Percentiles rank a stretch among this genome's conserved stretches.
Conservation (phyloP, 2,329 filamentous ascomycete genomes). For the Exophiala oligosperma region DNA sequence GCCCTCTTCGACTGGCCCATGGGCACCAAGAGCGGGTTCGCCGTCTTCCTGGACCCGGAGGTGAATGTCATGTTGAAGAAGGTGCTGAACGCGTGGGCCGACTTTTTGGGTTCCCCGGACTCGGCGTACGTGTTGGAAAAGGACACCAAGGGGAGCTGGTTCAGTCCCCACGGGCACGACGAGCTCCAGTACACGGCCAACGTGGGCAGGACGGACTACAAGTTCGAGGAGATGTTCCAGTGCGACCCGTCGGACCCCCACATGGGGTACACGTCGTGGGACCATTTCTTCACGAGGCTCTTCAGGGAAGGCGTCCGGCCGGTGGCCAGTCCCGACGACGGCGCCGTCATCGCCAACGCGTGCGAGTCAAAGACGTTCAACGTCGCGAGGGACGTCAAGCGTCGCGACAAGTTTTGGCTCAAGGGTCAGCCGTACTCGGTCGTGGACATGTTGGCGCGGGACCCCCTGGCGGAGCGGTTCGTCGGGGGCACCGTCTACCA, state of each 20-base stretch:
- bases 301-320: constrained; percentile 59
- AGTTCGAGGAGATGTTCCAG: constrained; percentile 35
- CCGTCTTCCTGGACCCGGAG: constrained; percentile 54
- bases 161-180: constrained; percentile 39
- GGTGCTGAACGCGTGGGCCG: constrained; percentile 52
- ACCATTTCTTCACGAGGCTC: constrained; percentile 66
- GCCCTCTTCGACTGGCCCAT: constrained; percentile 62
- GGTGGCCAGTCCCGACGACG: constrained; percentile 57
- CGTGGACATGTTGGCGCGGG: constrained; percentile 62
- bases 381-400: constrained; percentile 50
- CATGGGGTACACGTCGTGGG: constrained; percentile 67
- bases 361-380: constrained; percentile 65
- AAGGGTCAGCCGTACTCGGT: constrained; percentile 70
- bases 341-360: constrained; percentile 59
- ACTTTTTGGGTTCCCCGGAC: constrained; percentile 47
- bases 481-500: constrained; percentile 68
- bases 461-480: constrained; percentile 56
- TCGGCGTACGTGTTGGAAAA: constrained; percentile 51
- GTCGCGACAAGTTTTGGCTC: constrained; percentile 65
- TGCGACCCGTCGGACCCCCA: constrained; percentile 31
- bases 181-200: constrained; percentile 37
- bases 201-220: constrained; percentile 26
- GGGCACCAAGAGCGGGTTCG: constrained; percentile 55
- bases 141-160: constrained; percentile 40
- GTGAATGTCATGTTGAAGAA: constrained; percentile 56